Evolutionary conservation across 176 grass and related monocot genomes (phyloP), one percentile per base, ranked within the genome.

Genomic region (Eleusine indica): DNA sequence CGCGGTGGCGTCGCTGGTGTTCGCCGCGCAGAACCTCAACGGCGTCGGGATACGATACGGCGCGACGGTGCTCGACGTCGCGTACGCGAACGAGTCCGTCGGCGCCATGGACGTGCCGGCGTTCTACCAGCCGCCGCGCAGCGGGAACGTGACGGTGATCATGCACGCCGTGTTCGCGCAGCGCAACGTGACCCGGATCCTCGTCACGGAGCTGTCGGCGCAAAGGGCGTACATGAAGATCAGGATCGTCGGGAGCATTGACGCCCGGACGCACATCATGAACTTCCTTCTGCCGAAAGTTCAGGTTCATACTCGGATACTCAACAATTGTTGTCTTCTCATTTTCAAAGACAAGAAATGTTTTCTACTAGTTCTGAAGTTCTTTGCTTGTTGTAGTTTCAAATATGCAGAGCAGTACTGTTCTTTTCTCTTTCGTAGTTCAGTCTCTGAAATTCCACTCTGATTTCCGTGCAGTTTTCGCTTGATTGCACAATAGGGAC

Each of bases 111-210:
- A 91, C 71, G 82, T 98, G 71, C 93, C 96, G 11, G 70, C 64
- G 52, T 93, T 95, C 78, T 98, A 95, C 81, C 96, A 98, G 82
- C 93, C 96, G 22, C 79, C 96, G 32, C 80, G 85, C 28, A 90
- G 84, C 64, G 32, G 35, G 46, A 93, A 95, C 73, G 73, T 93
- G 56, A 95, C 85, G 41, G 85, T 98, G 29, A 22, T 85, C 80
- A 80, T 95, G 89, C 89, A 95, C 85, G 90, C 86, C 13, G 6
- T 91, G 73, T 82, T 93, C 77, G 61, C 84, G 68, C 79, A 66
- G 77, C 29, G 69, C 21, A 86, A 93, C 84, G 32, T 98, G 56
- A 93, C 60, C 5, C 71, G 68, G 71, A 75, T 91, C 44, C 70
- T 98, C 17, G 80, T 80, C 65, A 44, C 80, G 38, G 90, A 90